Evolutionary conservation across 345 rosid genomes (phyloP).

Genomic region (Mallotus nudiflorus): DNA sequence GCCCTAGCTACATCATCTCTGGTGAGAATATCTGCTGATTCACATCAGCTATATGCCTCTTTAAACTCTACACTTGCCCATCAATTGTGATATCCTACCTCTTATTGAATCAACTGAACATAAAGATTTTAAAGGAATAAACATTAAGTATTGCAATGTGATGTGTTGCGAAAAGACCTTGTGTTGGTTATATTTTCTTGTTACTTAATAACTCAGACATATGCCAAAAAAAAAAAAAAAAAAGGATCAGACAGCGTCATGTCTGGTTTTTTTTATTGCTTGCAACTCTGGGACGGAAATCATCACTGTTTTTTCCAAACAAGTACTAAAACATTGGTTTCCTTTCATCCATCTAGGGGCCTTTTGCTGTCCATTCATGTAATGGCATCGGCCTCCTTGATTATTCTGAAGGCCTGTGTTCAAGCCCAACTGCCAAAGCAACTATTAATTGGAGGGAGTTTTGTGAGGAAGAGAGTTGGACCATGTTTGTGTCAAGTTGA

Average conservation of each 20-base stretch:
- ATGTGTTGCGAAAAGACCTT: background rate
- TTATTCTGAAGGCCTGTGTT: background rate
- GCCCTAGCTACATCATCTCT: conserved; percentile 37
- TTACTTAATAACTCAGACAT: no score
- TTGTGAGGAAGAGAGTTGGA: background rate
- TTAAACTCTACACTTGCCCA: background rate
- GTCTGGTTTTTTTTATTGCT: background rate
- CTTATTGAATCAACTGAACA: background rate
- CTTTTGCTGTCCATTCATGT: background rate
- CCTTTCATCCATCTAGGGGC: background rate
- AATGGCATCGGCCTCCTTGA: background rate
- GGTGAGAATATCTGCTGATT: conserved; percentile 35
- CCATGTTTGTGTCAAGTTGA: background rate
- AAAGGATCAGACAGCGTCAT: background rate
- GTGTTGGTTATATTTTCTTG: background rate
- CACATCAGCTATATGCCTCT: background rate
- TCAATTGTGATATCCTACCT: background rate
- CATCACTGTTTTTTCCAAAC: background rate
- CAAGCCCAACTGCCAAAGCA: background rate
- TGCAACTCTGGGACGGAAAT: background rate
- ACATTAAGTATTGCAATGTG: background rate
- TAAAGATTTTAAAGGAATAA: background rate
- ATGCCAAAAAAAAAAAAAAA: no score
- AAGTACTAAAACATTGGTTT: background rate
- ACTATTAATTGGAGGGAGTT: background rate